Base-by-base conservation (phyloP, 2,329 filamentous ascomycete species). In the Hymenoscyphus occultus region DNA sequence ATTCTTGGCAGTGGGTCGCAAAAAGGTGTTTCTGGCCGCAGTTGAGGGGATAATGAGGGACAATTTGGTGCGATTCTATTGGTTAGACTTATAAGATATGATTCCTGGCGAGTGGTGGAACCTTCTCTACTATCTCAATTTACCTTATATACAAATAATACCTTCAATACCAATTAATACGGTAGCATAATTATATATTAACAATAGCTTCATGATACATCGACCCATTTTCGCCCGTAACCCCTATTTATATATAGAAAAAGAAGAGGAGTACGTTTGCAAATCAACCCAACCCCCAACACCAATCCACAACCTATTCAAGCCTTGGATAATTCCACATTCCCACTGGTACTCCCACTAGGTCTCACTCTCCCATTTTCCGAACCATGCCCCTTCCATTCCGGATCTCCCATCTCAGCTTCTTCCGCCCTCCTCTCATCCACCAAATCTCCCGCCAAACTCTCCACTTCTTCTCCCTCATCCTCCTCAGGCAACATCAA, bases 401-500 rank as follows among this genome's bases (percentile, higher is more conserved):
- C 3, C 1, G n/a, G 3, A 51, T 51, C 45, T 22, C n/a, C 45
- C 45, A 51, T 62, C n/a, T 56, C 60, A 3, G 14, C 22, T 39
- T 62, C 60, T 19, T 35, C 22, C n/a, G 14, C 12, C 60, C 54
- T 39, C 45, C 60, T 39, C 54, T 68, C 65, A 10, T 57, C 39
- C 35, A 62, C 67, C 48, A 67, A 65, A 68, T 74, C 72, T 1
- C 70, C 73, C 19, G 67, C 71, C 42, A 74, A 63, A 61, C 67
- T 70, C 67, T 74, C 73, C 2, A 67, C 65, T 57, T 72, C 70
- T 62, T 82, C 81, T 56, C 91, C 89, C 71, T 92, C 91, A n/a
- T 89, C 78, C 77, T 96, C 92, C 72, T 91, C 88, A 0, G 88
- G 85, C 16, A 96, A 78, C 0, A 86, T 70, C 60, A 95, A 76